These are phyloP conservation scores for Aspergillus glaucus DNA, from an alignment of 2,329 filamentous ascomycete genomes.

Conservation along the genomic window DNA sequence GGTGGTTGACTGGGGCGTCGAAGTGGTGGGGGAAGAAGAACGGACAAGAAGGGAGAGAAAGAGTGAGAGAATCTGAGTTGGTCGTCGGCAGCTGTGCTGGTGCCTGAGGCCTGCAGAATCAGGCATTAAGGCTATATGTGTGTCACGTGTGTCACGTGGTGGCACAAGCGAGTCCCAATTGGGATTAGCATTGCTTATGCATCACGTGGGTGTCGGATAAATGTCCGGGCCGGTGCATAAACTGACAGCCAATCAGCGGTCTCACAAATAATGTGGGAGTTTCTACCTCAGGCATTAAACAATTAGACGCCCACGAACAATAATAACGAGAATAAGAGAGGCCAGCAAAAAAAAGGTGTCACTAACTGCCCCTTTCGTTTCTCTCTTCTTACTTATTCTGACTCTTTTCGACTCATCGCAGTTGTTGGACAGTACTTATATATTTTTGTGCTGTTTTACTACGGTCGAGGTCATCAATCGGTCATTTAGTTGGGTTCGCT, in stretches of 20 bases:
- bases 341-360: background rate
- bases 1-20: constrained; percentile 10
- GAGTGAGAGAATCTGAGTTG: constrained; percentile 27
- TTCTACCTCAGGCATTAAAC: constrained; percentile 14
- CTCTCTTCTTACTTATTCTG: constrained; percentile 7
- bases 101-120: constrained; percentile 16
- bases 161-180: constrained; percentile 18
- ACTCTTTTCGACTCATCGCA: constrained; percentile 11
- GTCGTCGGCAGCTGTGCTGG: constrained; percentile 5
- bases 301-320: background rate
- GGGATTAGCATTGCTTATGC: constrained; percentile 9
- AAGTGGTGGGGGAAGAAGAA: constrained; percentile 22
- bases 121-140: constrained; percentile 18
- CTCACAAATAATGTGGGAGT: constrained; percentile 12
- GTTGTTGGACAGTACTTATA: constrained; percentile 6
- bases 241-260: constrained; percentile 13
- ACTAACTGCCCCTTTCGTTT: constrained; percentile 4
- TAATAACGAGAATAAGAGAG: background rate
- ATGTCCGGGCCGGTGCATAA: background rate
- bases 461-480: background rate
- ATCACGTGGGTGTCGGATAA: constrained; percentile 13
- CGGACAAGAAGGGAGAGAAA: constrained; percentile 27
- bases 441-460: constrained; percentile 1
- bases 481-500: no score
- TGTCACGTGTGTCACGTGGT: background rate